Base-by-base conservation (phyloP, 2,329 filamentous ascomycete genomes). In the Fusarium anguioides region DNA sequence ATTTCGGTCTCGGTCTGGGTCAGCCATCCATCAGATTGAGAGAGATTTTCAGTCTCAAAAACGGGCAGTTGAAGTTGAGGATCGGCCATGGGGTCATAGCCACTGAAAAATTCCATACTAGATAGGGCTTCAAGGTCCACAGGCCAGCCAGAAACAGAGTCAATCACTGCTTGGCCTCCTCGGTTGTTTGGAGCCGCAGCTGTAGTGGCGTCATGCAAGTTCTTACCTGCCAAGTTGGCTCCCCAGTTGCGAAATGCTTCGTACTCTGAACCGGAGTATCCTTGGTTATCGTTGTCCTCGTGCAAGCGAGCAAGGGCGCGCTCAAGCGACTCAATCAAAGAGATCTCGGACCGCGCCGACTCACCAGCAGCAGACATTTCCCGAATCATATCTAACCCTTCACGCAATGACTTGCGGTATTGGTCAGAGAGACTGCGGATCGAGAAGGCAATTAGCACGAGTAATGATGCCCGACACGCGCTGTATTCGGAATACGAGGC, bases 401-500 rank as follows among this genome's bases (percentile, higher is more conserved):
- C 41, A 23, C 31, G 48, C n/a, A 53, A 21, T 1, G 41, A 48
- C 31, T 53, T 53, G 23, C 41, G 50, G 23, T 47, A 53, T 3
- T 48, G 41, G 17, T 36, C 50, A 17, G 50, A 53, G 31, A 53
- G 18, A 8, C 48, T 53, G 15, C 50, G 31, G 11, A 53, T 53
- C 18, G 50, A 53, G 50, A 47, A 53, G 15, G 50, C 50, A 48
- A 53, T 53, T 6, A 53, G 50, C 41, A 53, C 50, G 11, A 53
- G 14, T 18, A 53, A 11, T 15, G 50, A 53, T 37, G 50, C 50
- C 8, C 50, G 41, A 37, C 50, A 53, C 12, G 50, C 50, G n/a
- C 50, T 53, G 31, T 53, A 53, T 20, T 53, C 50, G 31, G 50
- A 15, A 48, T 53, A 53, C 31, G 50, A 53, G 31, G 50, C 50